Evolutionary conservation across 2,329 filamentous ascomycete species (phyloP), one percentile per base, ranked within the genome.

Genomic region (Hirsutella minnesotensis): DNA sequence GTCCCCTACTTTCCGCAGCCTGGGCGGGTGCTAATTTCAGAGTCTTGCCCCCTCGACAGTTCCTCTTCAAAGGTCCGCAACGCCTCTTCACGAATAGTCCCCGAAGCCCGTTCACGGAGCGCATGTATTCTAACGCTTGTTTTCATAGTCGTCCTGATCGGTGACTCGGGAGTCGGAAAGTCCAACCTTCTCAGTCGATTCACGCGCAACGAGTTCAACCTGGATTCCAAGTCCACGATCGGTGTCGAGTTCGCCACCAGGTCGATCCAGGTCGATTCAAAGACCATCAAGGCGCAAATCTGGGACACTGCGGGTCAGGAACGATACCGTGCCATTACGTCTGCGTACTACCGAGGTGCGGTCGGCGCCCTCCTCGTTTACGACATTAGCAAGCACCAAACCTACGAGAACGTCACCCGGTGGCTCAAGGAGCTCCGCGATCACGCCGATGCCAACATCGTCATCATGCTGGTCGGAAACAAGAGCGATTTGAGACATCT

Each of bases 401-500:
- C 92, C 53, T 96, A 95, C 67, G 90, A 96, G 70, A 96, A 96
- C 64, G 92, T 98, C 59, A 95, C 88, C 53, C 79, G 94, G 69
- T 98, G 92, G 92, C 72, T 98, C 72, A 98, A 96, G 73, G 92
- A 98, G 75, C 76, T 98, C 61, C 81, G 92, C 57, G 92, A 95
- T 62, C 89, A 98, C 67, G 92, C 92, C 56, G 92, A 98, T 65
- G 89, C 88, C 58, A 96, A 96, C 72, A 95, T 96, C 58, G 89
- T 98, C 58, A 98, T 98, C 64, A 98, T 98, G 92, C 74, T 98
- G 58, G 92, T 96, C 44, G 92, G 92, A 66, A 98, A 98, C 81
- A 98, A 98, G 84, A 96, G 89, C 67, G 92, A 98, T 94, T 84
- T 96, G 83, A 86, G 89, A 68, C 92, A 98, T 70, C 75, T 98